Evolutionary conservation across 169 alveolate genomes (phyloP), one percentile per base, ranked within the genome.

Genomic region (Plasmodium relictum): DNA sequence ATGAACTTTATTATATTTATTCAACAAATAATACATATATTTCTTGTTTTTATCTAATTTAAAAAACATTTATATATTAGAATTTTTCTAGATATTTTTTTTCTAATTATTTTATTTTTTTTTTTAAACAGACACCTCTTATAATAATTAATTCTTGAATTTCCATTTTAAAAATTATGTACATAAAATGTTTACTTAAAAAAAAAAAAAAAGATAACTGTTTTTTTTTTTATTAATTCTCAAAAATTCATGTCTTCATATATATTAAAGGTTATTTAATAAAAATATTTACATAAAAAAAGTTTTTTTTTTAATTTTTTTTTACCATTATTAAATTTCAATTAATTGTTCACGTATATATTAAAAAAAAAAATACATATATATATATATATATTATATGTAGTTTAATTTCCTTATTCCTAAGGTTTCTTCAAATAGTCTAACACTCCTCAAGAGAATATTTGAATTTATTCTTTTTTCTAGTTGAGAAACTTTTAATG

Each of bases 381-480:
- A 48, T 48, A 48, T 48, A 48, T n/a, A 48, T 48, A 48, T 48
- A 48, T 48, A 12, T 31, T 74, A 74, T 16, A 50, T 26, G 39
- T 74, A 62, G 18, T 52, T 74, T 45, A 45, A 16, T 56, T 74
- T 74, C 18, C 90, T 61, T 24, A 80, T 66, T 10, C 90, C 90
- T n/a, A 66, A 20, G 24, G 80, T 26, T 37, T 80, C 90, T 48
- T 80, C 90, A 48, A 80, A 22, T 31, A 68, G 20, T 16, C 71
- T 52, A 12, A 80, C 90, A 58, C 83, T 80, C 71, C 41, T 65
- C 39, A 80, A 66, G 24, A 80, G 37, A 59, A 80, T 31, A 31
- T 80, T 80, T 4, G 90, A 80, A 59, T 80, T 80, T 16, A 80
- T 58, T 68, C 59, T 68, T 41, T 56, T 66, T 59, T 80, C 63